These are phyloP conservation scores for Tuber microsphaerosporum DNA, from an alignment of 495 filamentous ascomycete species.

Conservation along the genomic window DNA sequence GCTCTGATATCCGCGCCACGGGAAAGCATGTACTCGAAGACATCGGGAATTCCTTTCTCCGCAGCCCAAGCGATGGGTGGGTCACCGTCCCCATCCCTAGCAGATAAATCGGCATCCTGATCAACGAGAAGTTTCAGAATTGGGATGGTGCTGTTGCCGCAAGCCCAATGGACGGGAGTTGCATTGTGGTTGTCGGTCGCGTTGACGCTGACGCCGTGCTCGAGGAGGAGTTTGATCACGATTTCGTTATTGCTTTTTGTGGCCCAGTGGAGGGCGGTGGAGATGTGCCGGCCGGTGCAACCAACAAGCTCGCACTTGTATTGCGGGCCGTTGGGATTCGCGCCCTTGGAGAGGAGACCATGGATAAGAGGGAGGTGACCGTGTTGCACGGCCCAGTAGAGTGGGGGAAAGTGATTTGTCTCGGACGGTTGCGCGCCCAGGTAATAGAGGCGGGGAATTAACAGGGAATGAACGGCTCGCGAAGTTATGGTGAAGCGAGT, in stretches of 20 bases:
- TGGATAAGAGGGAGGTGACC: background rate
- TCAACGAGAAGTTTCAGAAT: background rate
- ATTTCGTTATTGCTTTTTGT: background rate
- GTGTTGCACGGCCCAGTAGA: constrained; percentile 19
- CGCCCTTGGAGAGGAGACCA: constrained; percentile 8
- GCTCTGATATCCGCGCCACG: background rate
- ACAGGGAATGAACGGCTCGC: constrained; percentile 11
- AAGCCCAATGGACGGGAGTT: constrained; percentile 20
- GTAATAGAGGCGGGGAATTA: constrained; percentile 17
- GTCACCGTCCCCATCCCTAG: background rate
- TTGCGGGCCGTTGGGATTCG: background rate
- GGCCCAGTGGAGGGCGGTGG: constrained; percentile 24
- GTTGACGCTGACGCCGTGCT: background rate
- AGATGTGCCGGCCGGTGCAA: constrained; percentile 3
- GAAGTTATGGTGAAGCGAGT: constrained; percentile 1
- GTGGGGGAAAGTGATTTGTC: background rate
- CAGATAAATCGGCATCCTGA: background rate
- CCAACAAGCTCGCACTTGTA: background rate
- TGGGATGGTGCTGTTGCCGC: constrained; percentile 8
- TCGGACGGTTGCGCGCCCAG: constrained; percentile 14
- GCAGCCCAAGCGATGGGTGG: background rate
- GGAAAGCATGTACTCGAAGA: constrained; percentile 1
- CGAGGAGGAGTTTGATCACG: constrained; percentile 7
- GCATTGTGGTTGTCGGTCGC: constrained; percentile 12
- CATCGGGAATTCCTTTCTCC: background rate